Conservation (phyloP, 2,329 filamentous ascomycete species). For the Aspergillus floridensis region DNA sequence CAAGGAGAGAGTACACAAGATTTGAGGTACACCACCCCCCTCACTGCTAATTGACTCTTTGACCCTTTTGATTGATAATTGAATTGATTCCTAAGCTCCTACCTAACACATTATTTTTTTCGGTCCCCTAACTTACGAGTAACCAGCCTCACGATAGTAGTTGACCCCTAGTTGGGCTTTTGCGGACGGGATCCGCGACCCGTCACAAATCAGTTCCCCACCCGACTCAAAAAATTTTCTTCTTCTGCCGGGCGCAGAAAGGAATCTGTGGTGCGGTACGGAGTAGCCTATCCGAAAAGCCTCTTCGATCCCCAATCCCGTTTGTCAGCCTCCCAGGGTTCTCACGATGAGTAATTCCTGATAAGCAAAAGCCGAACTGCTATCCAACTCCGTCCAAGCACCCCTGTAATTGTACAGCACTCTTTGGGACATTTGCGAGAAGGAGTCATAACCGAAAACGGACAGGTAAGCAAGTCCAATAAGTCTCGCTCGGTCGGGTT, state of each 20-base stretch:
- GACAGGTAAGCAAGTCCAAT: not conserved
- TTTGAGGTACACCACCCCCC: not conserved
- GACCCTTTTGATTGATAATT: not conserved
- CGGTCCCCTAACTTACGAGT: not conserved
- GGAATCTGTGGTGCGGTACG: not conserved
- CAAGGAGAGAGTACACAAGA: not conserved
- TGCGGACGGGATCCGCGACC: not conserved
- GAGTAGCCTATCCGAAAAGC: not conserved
- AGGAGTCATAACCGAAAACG: not conserved
- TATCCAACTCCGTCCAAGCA: not conserved
- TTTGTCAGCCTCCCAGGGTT: not conserved
- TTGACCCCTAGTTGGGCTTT: not conserved
- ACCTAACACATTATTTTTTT: too few relatives aligned
- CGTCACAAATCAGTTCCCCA: not conserved
- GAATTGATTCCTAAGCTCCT: not conserved
- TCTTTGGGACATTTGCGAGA: not conserved
- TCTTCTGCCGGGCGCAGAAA: not conserved
- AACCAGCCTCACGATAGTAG: not conserved
- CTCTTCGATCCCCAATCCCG: not conserved
- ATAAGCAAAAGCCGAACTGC: not conserved
- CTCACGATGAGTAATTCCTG: not conserved
- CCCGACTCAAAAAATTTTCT: too few relatives aligned
- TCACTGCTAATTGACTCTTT: not conserved
- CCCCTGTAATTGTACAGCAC: not conserved
- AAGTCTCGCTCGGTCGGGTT: not conserved